Evolutionary conservation across 1,284 basidiomycete species (phyloP).

Genomic region (Blastosporella zonata): DNA sequence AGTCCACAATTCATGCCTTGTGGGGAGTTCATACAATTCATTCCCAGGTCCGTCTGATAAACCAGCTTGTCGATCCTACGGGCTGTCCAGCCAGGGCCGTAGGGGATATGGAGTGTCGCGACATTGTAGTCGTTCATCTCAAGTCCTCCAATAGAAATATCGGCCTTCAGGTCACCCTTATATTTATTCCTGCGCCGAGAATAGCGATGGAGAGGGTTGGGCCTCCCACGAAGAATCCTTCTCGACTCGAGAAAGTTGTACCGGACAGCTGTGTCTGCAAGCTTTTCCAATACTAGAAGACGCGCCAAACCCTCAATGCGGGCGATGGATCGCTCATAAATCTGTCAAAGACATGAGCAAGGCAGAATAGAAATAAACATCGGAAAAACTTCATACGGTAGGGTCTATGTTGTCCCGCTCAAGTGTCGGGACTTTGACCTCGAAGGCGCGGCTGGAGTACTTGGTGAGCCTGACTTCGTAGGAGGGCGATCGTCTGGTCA

Average conservation of each 20-base stretch:
- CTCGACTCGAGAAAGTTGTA: slow-evolving; percentile 43
- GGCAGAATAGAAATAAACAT: not conserved
- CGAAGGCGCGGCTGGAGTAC: slow-evolving; percentile 50
- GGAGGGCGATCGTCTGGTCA: slow-evolving; percentile 58
- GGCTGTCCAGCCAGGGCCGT: slow-evolving; percentile 61
- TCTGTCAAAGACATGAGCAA: slow-evolving; percentile 38
- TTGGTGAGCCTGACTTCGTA: slow-evolving; percentile 60
- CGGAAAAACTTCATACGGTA: slow-evolving; percentile 35
- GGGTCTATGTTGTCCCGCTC: slow-evolving; percentile 51
- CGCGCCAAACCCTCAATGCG: slow-evolving; percentile 56
- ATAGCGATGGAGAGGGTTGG: slow-evolving; percentile 29
- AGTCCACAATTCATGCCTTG: not conserved
- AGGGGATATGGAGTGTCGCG: slow-evolving; percentile 54
- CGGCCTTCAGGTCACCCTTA: slow-evolving; percentile 52
- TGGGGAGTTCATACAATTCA: slow-evolving; percentile 45
- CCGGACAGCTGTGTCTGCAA: slow-evolving; percentile 40
- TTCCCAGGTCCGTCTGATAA: slow-evolving; percentile 50
- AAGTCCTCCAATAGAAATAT: slow-evolving; percentile 37
- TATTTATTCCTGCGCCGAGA: slow-evolving; percentile 33
- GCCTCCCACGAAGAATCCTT: slow-evolving; percentile 47
- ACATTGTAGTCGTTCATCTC: slow-evolving; percentile 63
- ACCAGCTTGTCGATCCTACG: slow-evolving; percentile 55
- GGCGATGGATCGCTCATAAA: slow-evolving; percentile 54
- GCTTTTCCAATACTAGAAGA: slow-evolving; percentile 55
- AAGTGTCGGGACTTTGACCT: slow-evolving; percentile 52